Evolutionary conservation across 371 early-diverging fungal species (phyloP), one percentile per base, ranked within the genome.

Genomic region (Rhizomucor pusillus): DNA sequence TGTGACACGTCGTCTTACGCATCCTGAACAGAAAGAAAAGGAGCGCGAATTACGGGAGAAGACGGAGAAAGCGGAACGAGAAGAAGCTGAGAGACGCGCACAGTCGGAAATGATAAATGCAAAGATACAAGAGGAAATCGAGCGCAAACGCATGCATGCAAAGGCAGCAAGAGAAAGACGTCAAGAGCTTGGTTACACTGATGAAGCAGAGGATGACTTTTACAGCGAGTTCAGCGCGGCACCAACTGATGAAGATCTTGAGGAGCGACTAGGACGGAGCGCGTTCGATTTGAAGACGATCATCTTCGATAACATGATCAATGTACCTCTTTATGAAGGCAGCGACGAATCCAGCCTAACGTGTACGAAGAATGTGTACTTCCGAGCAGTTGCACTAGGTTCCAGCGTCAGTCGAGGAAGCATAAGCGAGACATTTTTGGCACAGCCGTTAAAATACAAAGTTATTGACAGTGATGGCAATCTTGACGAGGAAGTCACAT

Each of bases 51-150:
- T 67, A 7, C 60, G 70, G 64, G 73, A 76, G 63, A 52, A 69
- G 59, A 57, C 67, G 41, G 48, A 79, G 41, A 50, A 52, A 43
- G 60, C 69, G 62, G 50, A 74, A 63, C 60, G 71, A 54, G 65
- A 71, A 56, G 69, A 79, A 60, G 63, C 71, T 22, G 63, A 79
- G 55, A 48, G 76, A 51, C 66, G 79, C 39, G 75, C 71, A 11
- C 81, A 84, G 34, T 71, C 82, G 3, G 84, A 81, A 43, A 64
- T 65, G 62, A 78, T 78, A 59, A 75, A 78, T 50, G 67, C 66
- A 29, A 77, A 78, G 44, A 82, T 85, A 24, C 73, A 79, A 18
- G 76, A 82, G 52, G 86, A 83, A 34, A 61, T 71, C n/a, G 64
- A 73, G 37, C 52, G 77, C 1, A 77, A 77, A 58, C 49, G 63